These are phyloP conservation scores for Sophora flavescens DNA, from an alignment of 306 rosid species.

Conservation along the genomic window DNA sequence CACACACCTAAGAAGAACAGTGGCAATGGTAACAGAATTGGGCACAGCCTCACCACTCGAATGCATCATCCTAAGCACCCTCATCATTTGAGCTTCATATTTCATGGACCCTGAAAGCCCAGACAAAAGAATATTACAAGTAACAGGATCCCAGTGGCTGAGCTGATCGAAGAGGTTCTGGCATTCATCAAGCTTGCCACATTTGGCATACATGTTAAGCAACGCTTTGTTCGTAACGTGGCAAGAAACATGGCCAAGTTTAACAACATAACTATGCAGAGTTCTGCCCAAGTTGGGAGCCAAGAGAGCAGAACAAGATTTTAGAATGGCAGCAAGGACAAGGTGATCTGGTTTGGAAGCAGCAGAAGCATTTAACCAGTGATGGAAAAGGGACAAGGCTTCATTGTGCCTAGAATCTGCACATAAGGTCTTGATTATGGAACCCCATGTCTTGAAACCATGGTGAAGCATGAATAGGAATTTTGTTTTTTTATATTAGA, in stretches of 20 bases:
- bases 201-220: constrained; percentile 90
- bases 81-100: constrained; percentile 60
- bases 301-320: constrained; percentile 71
- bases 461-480: constrained; percentile 47
- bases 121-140: constrained; percentile 84
- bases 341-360: constrained; percentile 63
- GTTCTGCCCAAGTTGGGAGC: constrained; percentile 65
- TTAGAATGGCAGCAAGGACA: constrained; percentile 66
- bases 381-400: constrained; percentile 61
- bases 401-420: constrained; percentile 59
- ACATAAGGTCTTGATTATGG: constrained; percentile 54
- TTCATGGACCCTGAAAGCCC: constrained; percentile 66
- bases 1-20: constrained; percentile 76
- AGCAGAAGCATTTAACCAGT: constrained; percentile 42
- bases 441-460: constrained; percentile 58
- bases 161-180: constrained; percentile 66
- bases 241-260: constrained; percentile 75
- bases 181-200: constrained; percentile 69
- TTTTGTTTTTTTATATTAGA: not conserved
- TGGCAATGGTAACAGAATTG: constrained; percentile 75
- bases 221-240: constrained; percentile 70
- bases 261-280: constrained; percentile 68
- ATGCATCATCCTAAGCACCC: constrained; percentile 67
- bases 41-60: constrained; percentile 63
- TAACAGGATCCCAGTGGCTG: constrained; percentile 64